phyloP scores from a whole-genome alignment of 2,329 filamentous ascomycete genomes.

The Phyllosticta citrichinensis region DNA sequence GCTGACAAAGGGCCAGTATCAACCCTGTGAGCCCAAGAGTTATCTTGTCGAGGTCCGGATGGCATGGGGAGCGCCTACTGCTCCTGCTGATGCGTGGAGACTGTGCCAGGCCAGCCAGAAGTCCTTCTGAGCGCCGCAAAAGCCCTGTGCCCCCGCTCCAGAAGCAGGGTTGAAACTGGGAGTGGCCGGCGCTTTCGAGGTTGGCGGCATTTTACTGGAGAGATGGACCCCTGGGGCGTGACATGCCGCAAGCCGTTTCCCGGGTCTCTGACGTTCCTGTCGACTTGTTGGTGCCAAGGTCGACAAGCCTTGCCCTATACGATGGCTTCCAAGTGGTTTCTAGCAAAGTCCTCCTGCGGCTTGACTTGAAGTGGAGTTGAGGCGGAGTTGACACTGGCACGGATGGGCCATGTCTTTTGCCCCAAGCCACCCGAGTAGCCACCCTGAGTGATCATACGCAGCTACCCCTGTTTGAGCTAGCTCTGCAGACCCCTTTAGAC shows the following conservation, averaged over 20 bases:
- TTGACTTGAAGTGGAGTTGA: background rate
- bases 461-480: background rate
- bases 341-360: background rate
- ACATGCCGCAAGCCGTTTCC: background rate
- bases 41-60: constrained; percentile 2
- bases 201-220: background rate
- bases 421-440: background rate
- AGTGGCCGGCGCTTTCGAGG: background rate
- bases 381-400: background rate
- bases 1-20: constrained; percentile 9
- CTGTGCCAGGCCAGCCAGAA: background rate
- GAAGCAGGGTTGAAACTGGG: constrained; percentile 2
- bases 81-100: constrained; percentile 4
- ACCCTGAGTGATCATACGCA: background rate
- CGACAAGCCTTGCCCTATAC: background rate
- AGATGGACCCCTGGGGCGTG: background rate
- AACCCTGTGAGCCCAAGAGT: constrained; percentile 2
- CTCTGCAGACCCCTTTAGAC: background rate
- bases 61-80: constrained; percentile 7
- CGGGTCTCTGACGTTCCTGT: background rate
- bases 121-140: constrained; percentile 1
- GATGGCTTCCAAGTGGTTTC: background rate
- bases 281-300: background rate
- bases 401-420: background rate
- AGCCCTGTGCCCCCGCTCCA: constrained; percentile 1